Conservation (phyloP, 139 green algal genomes). For the Coccomyxa sp. region DNA sequence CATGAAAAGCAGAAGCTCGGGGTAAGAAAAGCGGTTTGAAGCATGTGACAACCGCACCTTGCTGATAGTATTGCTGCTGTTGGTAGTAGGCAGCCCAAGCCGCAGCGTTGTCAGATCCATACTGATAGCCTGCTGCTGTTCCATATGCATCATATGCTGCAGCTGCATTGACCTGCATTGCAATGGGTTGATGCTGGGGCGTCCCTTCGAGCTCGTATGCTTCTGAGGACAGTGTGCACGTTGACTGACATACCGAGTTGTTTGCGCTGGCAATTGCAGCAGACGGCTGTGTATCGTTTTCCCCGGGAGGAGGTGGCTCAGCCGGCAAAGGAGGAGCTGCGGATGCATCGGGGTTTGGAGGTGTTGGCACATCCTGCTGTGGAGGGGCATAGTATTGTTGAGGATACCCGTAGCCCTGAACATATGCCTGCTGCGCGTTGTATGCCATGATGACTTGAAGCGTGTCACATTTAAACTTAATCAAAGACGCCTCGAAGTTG, state of each 20-base stretch:
- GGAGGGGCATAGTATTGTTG: not conserved
- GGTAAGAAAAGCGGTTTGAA: not conserved
- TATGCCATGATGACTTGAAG: not conserved
- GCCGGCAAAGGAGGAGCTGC: no score
- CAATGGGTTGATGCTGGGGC: not conserved
- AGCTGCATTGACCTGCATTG: not conserved
- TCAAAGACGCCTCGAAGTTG: no score
- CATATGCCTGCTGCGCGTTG: not conserved
- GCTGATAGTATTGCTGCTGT: conserved; percentile 2
- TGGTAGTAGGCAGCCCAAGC: conserved; percentile 9
- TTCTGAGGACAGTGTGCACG: not conserved
- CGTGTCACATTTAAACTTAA: no score
- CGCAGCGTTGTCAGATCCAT: not conserved
- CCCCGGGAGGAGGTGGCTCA: no score
- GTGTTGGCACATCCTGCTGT: not conserved
- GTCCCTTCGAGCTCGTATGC: not conserved
- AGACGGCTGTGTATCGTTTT: no score
- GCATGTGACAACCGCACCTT: not conserved
- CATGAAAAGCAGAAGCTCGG: not conserved
- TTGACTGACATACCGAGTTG: not conserved
- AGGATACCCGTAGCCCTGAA: not conserved
- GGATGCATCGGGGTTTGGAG: not conserved
- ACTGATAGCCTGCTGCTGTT: not conserved
- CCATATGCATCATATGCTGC: not conserved
- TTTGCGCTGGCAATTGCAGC: not conserved